These are phyloP conservation scores for Amphirosellinia nigrospora DNA, from an alignment of 495 filamentous ascomycete genomes.

Conservation along the genomic window DNA sequence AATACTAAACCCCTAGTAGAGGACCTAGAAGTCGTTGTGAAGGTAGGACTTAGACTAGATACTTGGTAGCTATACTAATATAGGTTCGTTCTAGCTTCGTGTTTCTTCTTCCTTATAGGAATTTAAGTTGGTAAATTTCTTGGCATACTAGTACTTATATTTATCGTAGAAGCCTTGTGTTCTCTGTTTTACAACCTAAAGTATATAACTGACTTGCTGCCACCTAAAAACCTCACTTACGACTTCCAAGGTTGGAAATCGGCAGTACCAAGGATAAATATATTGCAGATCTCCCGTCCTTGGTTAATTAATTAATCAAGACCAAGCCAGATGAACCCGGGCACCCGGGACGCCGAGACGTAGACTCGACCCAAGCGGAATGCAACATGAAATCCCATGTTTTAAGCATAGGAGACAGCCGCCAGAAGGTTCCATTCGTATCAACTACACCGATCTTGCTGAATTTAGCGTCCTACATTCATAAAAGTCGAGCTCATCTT, in stretches of 20 bases:
- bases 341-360: slow-evolving; percentile 16
- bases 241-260: background rate
- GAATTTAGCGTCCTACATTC: background rate
- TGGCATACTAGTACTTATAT: too few relatives aligned
- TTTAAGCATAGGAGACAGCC: background rate
- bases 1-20: too few relatives aligned
- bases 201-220: too few relatives aligned
- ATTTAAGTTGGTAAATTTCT: too few relatives aligned
- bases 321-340: background rate
- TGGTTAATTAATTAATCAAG: background rate
- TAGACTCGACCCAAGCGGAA: background rate
- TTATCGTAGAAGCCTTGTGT: too few relatives aligned
- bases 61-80: too few relatives aligned
- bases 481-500: background rate
- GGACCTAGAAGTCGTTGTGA: too few relatives aligned
- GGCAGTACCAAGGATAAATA: background rate
- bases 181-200: too few relatives aligned
- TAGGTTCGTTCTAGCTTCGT: too few relatives aligned
- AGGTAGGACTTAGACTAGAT: too few relatives aligned
- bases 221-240: too few relatives aligned
- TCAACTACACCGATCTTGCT: background rate
- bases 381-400: background rate
- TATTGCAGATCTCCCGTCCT: background rate
- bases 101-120: too few relatives aligned
- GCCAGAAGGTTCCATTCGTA: background rate